phyloP scores from a whole-genome alignment of 2,329 filamentous ascomycete species.

The Exophiala lecanii-corni region DNA sequence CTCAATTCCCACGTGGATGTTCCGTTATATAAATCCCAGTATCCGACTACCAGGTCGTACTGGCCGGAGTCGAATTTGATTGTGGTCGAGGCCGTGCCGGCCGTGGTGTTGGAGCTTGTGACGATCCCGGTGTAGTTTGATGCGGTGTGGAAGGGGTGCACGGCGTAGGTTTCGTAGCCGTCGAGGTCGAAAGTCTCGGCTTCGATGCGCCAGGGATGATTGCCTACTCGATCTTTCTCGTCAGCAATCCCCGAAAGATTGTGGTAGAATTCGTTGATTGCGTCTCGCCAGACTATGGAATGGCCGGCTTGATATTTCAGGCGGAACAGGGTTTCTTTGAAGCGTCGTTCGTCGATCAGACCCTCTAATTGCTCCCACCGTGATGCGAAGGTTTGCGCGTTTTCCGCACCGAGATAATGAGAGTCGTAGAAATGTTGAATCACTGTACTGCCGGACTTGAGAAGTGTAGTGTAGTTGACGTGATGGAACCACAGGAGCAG shows the following conservation, averaged over 20 bases:
- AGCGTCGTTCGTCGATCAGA: slow-evolving; percentile 58
- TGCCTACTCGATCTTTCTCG: slow-evolving; percentile 50
- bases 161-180: slow-evolving; percentile 52
- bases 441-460: slow-evolving; percentile 62
- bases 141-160: slow-evolving; percentile 58
- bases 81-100: slow-evolving; percentile 45
- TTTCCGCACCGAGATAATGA: slow-evolving; percentile 57
- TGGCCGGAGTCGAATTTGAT: slow-evolving; percentile 48
- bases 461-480: slow-evolving; percentile 59
- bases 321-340: slow-evolving; percentile 54
- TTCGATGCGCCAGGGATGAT: slow-evolving; percentile 64
- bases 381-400: slow-evolving; percentile 52
- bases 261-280: slow-evolving; percentile 60
- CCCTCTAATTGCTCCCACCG: slow-evolving; percentile 53
- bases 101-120: slow-evolving; percentile 49
- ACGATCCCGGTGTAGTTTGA: slow-evolving; percentile 54
- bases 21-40: slow-evolving; percentile 60
- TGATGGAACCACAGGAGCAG: slow-evolving; percentile 72
- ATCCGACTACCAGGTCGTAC: slow-evolving; percentile 63
- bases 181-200: slow-evolving; percentile 60
- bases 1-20: slow-evolving; percentile 52
- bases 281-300: slow-evolving; percentile 65
- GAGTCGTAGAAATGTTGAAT: slow-evolving; percentile 64
- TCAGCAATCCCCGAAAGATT: slow-evolving; percentile 60
- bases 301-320: slow-evolving; percentile 65